Conservation (phyloP, 805 yeast species). For the Komagataella pastoris region DNA sequence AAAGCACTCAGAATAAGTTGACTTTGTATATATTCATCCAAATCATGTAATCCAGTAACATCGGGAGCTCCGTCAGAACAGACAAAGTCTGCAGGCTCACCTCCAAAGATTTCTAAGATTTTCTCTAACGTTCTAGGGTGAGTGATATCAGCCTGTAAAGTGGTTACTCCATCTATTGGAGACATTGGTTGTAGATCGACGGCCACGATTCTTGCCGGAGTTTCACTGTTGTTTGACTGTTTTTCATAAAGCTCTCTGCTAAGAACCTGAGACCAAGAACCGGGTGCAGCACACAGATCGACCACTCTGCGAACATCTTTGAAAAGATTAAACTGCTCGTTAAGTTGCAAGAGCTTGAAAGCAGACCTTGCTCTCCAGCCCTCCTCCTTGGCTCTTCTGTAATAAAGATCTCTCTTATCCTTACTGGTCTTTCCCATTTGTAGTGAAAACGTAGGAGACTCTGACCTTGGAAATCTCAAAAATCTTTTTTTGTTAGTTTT, state of each 20-base stretch:
- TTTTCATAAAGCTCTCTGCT: constrained; percentile 49
- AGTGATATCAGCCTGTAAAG: constrained; percentile 93
- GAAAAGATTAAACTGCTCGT: constrained; percentile 80
- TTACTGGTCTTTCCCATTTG: constrained; percentile 89
- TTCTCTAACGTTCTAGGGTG: constrained; percentile 78
- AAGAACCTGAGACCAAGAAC: constrained; percentile 96
- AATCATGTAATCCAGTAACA: constrained; percentile 92
- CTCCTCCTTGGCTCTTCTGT: constrained; percentile 90
- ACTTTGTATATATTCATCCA: constrained; percentile 95
- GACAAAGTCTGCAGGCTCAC: constrained; percentile 88
- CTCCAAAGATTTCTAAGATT: constrained; percentile 74
- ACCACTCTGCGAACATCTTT: constrained; percentile 72
- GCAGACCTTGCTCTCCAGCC: constrained; percentile 98
- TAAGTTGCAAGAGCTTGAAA: constrained; percentile 78
- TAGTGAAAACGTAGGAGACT: background rate
- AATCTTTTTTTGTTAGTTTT: background rate
- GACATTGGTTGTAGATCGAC: constrained; percentile 97
- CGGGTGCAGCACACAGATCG: constrained; percentile 97
- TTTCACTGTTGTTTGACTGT: constrained; percentile 11
- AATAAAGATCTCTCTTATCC: constrained; percentile 87
- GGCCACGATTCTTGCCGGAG: constrained; percentile 58
- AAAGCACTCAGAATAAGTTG: constrained; percentile 85
- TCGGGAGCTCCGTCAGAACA: constrained; percentile 99
- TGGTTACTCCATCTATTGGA: constrained; percentile 82
- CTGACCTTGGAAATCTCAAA: background rate